These are phyloP conservation scores for Zygotorulaspora mrakii DNA, from an alignment of 1,139 yeast species.

Conservation along the genomic window DNA sequence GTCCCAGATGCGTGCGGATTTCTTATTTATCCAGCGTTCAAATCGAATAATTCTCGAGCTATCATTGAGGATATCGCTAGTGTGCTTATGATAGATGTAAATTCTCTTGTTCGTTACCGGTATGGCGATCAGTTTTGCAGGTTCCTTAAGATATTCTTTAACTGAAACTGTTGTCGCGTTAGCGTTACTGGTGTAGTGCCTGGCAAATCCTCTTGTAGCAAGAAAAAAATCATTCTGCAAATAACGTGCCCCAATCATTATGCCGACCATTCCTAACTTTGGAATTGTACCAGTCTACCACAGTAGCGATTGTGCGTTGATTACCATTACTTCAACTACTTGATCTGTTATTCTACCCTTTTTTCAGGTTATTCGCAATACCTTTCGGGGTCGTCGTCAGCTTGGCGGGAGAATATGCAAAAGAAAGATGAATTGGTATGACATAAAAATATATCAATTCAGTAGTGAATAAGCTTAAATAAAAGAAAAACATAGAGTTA, in stretches of 20 bases:
- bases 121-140: slow-evolving; percentile 51
- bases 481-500: too few species aligned
- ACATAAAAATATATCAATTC: too few species aligned
- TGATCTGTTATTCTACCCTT: too few species aligned
- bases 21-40: slow-evolving; percentile 42
- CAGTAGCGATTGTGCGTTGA: too few species aligned
- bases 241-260: not conserved
- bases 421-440: too few species aligned
- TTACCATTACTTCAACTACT: too few species aligned
- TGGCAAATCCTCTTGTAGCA: not conserved
- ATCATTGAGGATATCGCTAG: slow-evolving; percentile 37
- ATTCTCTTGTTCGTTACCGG: slow-evolving; percentile 58
- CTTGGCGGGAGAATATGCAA: too few species aligned
- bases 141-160: slow-evolving; percentile 27
- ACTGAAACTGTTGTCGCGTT: slow-evolving; percentile 6
- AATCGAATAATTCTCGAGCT: slow-evolving; percentile 33
- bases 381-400: too few species aligned
- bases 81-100: slow-evolving; percentile 59
- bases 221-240: not conserved
- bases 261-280: too few species aligned
- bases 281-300: too few species aligned
- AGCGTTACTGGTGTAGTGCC: slow-evolving; percentile 1
- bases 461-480: too few species aligned
- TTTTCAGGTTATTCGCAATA: too few species aligned
- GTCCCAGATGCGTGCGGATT: slow-evolving; percentile 49